These are phyloP conservation scores for Hyphodiscus hymeniophilus DNA, from an alignment of 495 filamentous ascomycete species.

Conservation along the genomic window DNA sequence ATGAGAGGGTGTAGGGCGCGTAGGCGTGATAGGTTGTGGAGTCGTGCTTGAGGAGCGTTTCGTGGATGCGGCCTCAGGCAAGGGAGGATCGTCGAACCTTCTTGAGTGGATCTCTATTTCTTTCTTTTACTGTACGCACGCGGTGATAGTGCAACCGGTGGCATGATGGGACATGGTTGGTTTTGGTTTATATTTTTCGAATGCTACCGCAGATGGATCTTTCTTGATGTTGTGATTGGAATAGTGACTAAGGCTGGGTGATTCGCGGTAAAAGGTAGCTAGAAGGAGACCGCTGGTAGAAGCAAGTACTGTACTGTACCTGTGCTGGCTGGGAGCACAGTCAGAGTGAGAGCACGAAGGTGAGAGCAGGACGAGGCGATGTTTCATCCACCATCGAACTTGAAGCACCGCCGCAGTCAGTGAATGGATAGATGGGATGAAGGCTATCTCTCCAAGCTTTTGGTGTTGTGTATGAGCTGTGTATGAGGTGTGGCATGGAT, in stretches of 20 bases:
- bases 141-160: neutral
- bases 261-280: too few relatives aligned
- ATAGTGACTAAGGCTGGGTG: too few relatives aligned
- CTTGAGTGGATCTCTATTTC: neutral
- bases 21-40: slow-evolving; percentile 12
- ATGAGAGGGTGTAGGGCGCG: slow-evolving; percentile 15
- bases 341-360: too few relatives aligned
- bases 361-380: neutral
- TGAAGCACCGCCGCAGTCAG: neutral
- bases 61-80: too few relatives aligned
- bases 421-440: neutral
- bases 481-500: too few relatives aligned
- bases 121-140: too few relatives aligned
- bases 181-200: too few relatives aligned
- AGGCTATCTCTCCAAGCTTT: neutral
- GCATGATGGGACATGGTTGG: neutral
- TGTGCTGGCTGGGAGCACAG: neutral
- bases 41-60: neutral
- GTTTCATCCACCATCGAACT: neutral
- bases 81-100: neutral
- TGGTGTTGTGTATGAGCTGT: too few relatives aligned
- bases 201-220: too few relatives aligned
- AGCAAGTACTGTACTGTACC: neutral
- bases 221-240: neutral
- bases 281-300: too few relatives aligned